These are phyloP conservation scores for Lentinula boryana DNA, from an alignment of 768 basidiomycete species.

Conservation along the genomic window DNA sequence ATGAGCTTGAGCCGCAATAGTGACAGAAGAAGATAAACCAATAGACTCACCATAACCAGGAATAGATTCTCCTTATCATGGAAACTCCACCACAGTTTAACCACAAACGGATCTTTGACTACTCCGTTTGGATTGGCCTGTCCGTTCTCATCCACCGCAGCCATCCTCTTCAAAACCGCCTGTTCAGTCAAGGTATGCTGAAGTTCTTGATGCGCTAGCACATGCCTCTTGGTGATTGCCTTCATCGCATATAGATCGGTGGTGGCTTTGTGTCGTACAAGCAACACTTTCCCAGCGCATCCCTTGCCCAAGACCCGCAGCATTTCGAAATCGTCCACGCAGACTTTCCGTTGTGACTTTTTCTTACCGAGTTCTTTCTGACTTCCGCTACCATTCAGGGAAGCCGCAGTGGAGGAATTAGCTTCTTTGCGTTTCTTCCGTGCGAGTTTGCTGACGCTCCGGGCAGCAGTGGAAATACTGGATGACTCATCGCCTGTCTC, in stretches of 20 bases:
- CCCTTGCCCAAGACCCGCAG: slow-evolving; percentile 95
- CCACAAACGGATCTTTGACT: slow-evolving; percentile 83
- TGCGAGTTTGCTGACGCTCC: slow-evolving; percentile 26
- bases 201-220: slow-evolving; percentile 93
- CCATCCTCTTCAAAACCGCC: slow-evolving; percentile 90
- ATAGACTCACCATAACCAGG: slow-evolving; percentile 75
- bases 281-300: slow-evolving; percentile 93
- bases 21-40: slow-evolving; percentile 6
- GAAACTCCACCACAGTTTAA: slow-evolving; percentile 95
- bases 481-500: slow-evolving; percentile 70
- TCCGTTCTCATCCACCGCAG: slow-evolving; percentile 51
- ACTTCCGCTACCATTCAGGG: slow-evolving; percentile 14
- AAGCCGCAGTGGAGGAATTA: slow-evolving; percentile 1
- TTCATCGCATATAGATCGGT: slow-evolving; percentile 85
- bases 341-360: slow-evolving; percentile 68
- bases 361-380: slow-evolving; percentile 25
- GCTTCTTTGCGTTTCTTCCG: slow-evolving; percentile 47
- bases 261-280: slow-evolving; percentile 77
- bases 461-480: slow-evolving; percentile 41
- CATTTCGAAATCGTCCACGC: slow-evolving; percentile 93
- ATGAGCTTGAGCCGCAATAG: slow-evolving; percentile 6
- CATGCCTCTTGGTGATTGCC: slow-evolving; percentile 96
- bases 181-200: slow-evolving; percentile 97
- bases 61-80: slow-evolving; percentile 97
- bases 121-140: background rate